Percentiles rank a stretch among this genome's conserved stretches.
phyloP scores from a whole-genome alignment of 192 early-diverging fungal species.

The Linnemannia exigua region DNA sequence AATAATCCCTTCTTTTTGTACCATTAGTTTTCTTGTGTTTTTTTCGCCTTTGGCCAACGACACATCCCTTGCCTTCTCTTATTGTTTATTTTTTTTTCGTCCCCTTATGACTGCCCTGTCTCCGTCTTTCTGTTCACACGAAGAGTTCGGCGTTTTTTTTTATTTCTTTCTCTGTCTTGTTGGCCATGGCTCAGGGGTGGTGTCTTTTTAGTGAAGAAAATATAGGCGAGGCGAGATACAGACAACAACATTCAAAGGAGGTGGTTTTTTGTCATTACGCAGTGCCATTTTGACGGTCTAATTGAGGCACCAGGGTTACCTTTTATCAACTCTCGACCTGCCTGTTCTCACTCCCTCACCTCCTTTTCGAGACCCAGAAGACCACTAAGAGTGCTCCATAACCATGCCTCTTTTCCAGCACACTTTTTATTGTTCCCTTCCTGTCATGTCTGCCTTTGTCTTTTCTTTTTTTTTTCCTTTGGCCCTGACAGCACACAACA shows the following conservation, averaged over 20 bases:
- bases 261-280: background rate
- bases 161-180: background rate
- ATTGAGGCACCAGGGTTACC: too few relatives aligned
- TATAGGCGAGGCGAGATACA: background rate
- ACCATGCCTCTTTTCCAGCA: too few relatives aligned
- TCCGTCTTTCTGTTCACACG: slow-evolving; percentile 2
- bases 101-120: slow-evolving; percentile 6
- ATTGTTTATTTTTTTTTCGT: slow-evolving; percentile 5
- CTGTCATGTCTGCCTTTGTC: too few relatives aligned
- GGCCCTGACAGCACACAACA: too few relatives aligned
- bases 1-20: slow-evolving; percentile 1
- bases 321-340: too few relatives aligned
- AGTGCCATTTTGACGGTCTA: background rate
- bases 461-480: too few relatives aligned
- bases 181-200: background rate
- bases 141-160: background rate
- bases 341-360: too few relatives aligned
- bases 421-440: too few relatives aligned
- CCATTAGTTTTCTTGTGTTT: background rate
- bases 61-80: background rate
- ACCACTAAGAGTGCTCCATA: too few relatives aligned
- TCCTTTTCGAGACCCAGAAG: too few relatives aligned
- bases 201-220: background rate
- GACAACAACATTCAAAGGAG: slow-evolving; percentile 1
- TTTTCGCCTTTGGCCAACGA: background rate